Evolutionary conservation across 768 basidiomycete species (phyloP).

Genomic region (Exidia glandulosa): DNA sequence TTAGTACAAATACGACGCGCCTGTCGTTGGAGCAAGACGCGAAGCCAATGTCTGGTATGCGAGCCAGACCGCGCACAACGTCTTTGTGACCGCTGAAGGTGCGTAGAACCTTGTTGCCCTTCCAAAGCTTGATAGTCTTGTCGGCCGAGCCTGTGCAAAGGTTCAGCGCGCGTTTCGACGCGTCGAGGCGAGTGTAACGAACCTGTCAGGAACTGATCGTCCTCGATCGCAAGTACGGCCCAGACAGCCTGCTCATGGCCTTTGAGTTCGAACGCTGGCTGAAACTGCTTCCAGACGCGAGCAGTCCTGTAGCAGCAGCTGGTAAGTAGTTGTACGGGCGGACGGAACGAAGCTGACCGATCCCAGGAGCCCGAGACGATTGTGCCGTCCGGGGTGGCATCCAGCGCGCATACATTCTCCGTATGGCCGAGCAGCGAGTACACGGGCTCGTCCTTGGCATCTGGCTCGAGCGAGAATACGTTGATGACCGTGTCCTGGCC

Average conservation of each 20-base stretch:
- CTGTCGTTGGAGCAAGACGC: conserved; percentile 94
- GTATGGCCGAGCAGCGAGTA: conserved; percentile 82
- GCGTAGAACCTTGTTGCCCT: conserved; percentile 57
- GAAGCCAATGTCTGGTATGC: conserved; percentile 81
- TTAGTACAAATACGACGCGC: conserved; percentile 24
- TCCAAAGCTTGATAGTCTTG: conserved; percentile 86
- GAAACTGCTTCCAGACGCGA: conserved; percentile 83
- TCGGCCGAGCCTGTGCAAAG: conserved; percentile 74
- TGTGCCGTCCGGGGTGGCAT: conserved; percentile 54
- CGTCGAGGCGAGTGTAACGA: conserved; percentile 7
- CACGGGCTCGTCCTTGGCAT: conserved; percentile 56
- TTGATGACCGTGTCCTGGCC: conserved; percentile 86
- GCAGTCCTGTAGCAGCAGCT: conserved; percentile 62
- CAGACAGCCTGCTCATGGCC: conserved; percentile 90
- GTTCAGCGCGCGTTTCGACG: conserved; percentile 3
- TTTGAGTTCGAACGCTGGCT: conserved; percentile 58
- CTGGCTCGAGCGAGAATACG: conserved; percentile 53
- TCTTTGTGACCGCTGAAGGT: conserved; percentile 84
- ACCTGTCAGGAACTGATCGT: conserved; percentile 77
- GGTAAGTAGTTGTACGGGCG: neutral
- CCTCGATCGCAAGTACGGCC: conserved; percentile 76
- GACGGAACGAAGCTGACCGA: conserved; percentile 35
- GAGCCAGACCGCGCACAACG: conserved; percentile 76
- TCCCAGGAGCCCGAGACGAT: conserved; percentile 98
- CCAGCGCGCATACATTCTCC: conserved; percentile 80